Percentiles rank a stretch among this genome's conserved stretches.
phyloP scores from a whole-genome alignment of 345 rosid genomes.

The Isatis tinctoria region DNA sequence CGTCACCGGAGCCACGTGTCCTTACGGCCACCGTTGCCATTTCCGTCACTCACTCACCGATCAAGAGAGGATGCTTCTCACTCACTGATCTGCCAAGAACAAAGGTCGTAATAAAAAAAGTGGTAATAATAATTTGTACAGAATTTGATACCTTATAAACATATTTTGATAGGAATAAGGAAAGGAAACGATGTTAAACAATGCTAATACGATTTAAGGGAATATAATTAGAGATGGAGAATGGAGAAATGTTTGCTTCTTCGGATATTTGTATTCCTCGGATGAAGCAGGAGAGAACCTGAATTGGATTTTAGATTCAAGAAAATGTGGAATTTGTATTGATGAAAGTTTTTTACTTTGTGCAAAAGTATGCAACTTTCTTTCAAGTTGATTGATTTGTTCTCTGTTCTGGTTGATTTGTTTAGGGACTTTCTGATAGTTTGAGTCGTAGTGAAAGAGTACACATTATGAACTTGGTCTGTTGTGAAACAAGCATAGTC shows the following conservation, averaged over 20 bases:
- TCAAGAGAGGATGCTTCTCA: constrained; percentile 45
- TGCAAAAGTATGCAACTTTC: background rate
- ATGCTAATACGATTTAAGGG: constrained; percentile 21
- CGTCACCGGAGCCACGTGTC: constrained; percentile 61
- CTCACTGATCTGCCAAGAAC: constrained; percentile 26
- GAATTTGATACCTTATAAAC: constrained; percentile 19
- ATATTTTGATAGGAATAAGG: background rate
- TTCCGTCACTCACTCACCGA: constrained; percentile 90
- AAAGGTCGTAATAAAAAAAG: background rate
- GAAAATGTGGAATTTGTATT: background rate
- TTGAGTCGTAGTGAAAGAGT: background rate
- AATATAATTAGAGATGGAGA: background rate
- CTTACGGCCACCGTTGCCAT: constrained; percentile 93
- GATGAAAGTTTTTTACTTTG: background rate
- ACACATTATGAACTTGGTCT: background rate
- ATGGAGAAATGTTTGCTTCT: constrained; percentile 9
- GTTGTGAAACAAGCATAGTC: no score
- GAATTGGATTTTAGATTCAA: background rate
- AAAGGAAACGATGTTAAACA: background rate
- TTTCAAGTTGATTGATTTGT: background rate
- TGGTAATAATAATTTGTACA: constrained; percentile 32
- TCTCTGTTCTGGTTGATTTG: constrained; percentile 1
- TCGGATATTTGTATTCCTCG: constrained; percentile 2
- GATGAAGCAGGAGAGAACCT: background rate
- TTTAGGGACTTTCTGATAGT: background rate